Evolutionary conservation across 2,329 filamentous ascomycete genomes (phyloP).

Genomic region (Chalaropsis thielavioides): DNA sequence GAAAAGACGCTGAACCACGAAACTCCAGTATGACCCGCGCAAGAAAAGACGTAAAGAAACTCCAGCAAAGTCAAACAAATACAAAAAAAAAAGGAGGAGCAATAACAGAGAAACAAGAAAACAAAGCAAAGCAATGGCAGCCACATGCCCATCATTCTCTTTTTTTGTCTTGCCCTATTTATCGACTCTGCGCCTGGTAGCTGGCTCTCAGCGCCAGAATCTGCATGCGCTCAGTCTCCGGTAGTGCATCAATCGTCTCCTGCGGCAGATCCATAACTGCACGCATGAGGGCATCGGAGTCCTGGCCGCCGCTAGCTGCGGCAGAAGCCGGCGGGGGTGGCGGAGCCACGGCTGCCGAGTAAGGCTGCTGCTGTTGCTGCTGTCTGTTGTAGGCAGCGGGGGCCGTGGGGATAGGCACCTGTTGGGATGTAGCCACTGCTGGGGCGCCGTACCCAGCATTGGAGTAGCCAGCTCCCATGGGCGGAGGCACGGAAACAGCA

Average conservation of each 20-base stretch:
- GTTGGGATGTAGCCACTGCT: conserved; percentile 22
- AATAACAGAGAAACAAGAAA: not conserved
- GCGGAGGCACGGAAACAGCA: not conserved
- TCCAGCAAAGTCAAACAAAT: not conserved
- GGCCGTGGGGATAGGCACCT: conserved; percentile 19
- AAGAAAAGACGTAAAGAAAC: not conserved
- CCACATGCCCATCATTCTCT: not conserved
- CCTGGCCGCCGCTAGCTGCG: conserved; percentile 31
- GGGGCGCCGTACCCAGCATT: conserved; percentile 21
- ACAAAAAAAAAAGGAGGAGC: not conserved
- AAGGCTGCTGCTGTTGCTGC: conserved; percentile 22
- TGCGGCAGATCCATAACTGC: conserved; percentile 71
- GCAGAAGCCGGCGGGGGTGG: conserved; percentile 25
- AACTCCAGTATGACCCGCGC: not conserved
- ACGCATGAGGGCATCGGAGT: conserved; percentile 60
- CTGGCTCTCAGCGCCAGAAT: conserved; percentile 62
- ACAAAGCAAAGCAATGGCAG: conserved; percentile 6
- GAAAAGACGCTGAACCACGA: conserved; percentile 3
- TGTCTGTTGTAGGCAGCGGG: conserved; percentile 25
- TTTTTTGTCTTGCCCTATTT: conserved; percentile 1
- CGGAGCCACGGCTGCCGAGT: conserved; percentile 20
- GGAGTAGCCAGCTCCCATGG: conserved; percentile 23
- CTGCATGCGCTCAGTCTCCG: conserved; percentile 61
- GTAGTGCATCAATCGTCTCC: conserved; percentile 63
- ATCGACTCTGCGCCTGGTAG: conserved; percentile 25